Conservation (phyloP, 2,329 filamentous ascomycete species). For the Microcera coccophila region DNA sequence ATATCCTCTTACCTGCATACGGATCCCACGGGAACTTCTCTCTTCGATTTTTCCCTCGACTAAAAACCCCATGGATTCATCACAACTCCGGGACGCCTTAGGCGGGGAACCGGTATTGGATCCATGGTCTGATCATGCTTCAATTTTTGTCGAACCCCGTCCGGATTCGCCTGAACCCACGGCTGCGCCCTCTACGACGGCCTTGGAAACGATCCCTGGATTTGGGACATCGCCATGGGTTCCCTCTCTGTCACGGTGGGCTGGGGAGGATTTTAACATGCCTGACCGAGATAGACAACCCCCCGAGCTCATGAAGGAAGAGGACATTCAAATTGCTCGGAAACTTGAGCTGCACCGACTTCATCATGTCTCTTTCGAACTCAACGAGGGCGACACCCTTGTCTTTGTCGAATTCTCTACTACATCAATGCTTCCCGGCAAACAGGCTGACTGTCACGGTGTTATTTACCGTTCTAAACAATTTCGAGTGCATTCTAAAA, state of each 20-base stretch:
- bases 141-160: neutral
- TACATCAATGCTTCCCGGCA: slow-evolving; percentile 13
- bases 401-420: slow-evolving; percentile 41
- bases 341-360: slow-evolving; percentile 27
- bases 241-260: slow-evolving; percentile 12
- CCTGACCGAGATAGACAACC: neutral
- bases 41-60: no score
- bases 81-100: slow-evolving; percentile 1
- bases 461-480: slow-evolving; percentile 31
- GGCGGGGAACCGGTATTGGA: neutral
- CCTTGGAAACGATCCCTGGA: no score
- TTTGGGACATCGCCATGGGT: neutral
- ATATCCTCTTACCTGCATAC: no score
- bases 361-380: slow-evolving; percentile 25
- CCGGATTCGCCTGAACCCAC: no score
- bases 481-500: slow-evolving; percentile 45
- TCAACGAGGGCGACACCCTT: slow-evolving; percentile 40
- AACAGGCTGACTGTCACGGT: slow-evolving; percentile 34
- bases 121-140: slow-evolving; percentile 1
- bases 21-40: no score
- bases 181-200: no score
- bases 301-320: slow-evolving; percentile 8
- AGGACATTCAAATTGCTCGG: slow-evolving; percentile 18
- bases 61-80: slow-evolving; percentile 11
- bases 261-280: slow-evolving; percentile 19